These are phyloP conservation scores for Hygrophorus russula DNA, from an alignment of 768 basidiomycete genomes.

Conservation along the genomic window DNA sequence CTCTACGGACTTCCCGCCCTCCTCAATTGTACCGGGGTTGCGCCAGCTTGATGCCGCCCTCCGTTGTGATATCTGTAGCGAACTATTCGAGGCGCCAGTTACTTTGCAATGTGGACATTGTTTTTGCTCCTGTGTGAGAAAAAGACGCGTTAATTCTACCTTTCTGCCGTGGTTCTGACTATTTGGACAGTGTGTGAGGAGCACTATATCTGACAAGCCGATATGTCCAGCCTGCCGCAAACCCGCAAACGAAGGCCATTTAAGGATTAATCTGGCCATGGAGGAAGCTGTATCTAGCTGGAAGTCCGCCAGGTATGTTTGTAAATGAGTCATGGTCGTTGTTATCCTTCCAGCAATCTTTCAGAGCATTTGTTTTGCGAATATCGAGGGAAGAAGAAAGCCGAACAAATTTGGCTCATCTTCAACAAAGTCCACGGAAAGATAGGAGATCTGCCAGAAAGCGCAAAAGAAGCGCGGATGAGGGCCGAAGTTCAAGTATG, in stretches of 20 bases:
- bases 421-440: conserved; percentile 1
- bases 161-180: background rate
- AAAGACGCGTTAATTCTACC: background rate
- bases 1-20: conserved; percentile 59
- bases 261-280: conserved; percentile 58
- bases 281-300: conserved; percentile 66
- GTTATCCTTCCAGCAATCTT: background rate
- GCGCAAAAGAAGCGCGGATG: conserved; percentile 19
- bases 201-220: conserved; percentile 41
- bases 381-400: conserved; percentile 25
- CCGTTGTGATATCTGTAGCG: conserved; percentile 69
- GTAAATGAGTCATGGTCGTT: background rate
- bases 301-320: conserved; percentile 52
- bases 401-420: background rate
- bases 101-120: conserved; percentile 68
- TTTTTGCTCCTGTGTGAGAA: conserved; percentile 65
- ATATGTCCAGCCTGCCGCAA: conserved; percentile 70
- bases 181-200: conserved; percentile 53
- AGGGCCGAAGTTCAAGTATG: conserved; percentile 12
- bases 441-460: conserved; percentile 19
- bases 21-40: conserved; percentile 36
- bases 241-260: conserved; percentile 42
- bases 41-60: conserved; percentile 51
- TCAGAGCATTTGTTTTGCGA: conserved; percentile 32
- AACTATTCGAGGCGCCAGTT: conserved; percentile 64